These are phyloP conservation scores for Ailanthus altissimus DNA, from an alignment of 345 rosid genomes.

Conservation along the genomic window DNA sequence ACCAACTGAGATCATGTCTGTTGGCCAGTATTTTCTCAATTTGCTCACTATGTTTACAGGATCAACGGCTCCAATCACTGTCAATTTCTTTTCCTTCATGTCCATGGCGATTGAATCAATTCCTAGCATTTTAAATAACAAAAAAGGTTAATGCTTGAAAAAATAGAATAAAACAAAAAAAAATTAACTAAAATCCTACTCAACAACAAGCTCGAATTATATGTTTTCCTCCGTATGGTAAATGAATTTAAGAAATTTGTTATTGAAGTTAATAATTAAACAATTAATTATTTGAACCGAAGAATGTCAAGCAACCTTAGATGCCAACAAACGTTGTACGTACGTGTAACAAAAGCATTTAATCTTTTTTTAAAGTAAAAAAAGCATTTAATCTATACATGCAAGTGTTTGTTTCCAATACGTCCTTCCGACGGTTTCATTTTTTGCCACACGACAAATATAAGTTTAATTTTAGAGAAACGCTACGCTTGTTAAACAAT, in stretches of 20 bases:
- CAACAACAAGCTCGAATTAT: no score
- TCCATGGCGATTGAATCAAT: slow-evolving; percentile 83
- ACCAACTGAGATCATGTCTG: slow-evolving; percentile 68
- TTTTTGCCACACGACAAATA: neutral
- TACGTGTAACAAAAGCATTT: neutral
- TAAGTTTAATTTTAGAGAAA: no score
- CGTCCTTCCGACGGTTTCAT: neutral
- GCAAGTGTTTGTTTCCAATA: neutral
- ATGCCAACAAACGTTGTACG: neutral
- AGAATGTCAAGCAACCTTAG: neutral
- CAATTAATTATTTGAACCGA: neutral
- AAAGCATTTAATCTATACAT: neutral
- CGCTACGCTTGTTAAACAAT: no score
- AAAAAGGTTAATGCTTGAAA: no score
- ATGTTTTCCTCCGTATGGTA: no score
- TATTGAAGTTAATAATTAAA: no score
- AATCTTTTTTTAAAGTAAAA: neutral
- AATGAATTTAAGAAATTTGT: no score
- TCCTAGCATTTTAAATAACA: slow-evolving; percentile 35
- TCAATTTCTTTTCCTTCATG: slow-evolving; percentile 75
- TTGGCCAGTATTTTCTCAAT: slow-evolving; percentile 76
- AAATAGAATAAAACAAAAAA: no score
- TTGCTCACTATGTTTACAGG: slow-evolving; percentile 70
- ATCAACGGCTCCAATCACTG: slow-evolving; percentile 76
- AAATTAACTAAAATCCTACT: no score